phyloP scores from a whole-genome alignment of 352 stramenopile genomes.

The Phytophthora megakarya region DNA sequence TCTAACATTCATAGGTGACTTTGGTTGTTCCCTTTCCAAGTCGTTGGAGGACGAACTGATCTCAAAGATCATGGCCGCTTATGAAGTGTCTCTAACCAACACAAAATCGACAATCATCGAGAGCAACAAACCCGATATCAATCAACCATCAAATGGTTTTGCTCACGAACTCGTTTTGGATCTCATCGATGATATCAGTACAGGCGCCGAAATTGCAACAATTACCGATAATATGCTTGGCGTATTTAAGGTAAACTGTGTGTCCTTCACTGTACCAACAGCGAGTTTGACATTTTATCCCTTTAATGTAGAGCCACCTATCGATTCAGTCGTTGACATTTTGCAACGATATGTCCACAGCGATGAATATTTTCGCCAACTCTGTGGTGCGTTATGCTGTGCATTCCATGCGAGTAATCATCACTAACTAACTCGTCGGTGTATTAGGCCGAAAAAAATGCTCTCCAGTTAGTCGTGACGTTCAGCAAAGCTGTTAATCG shows the following conservation, averaged over 20 bases:
- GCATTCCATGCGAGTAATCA: not conserved
- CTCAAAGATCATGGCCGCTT: constrained; percentile 71
- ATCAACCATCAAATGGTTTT: constrained; percentile 37
- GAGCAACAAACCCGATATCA: not conserved
- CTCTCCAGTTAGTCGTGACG: constrained; percentile 75
- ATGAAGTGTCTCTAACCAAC: constrained; percentile 51
- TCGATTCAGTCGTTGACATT: constrained; percentile 77
- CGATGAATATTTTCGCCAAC: constrained; percentile 43
- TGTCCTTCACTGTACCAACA: not conserved
- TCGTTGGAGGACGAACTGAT: constrained; percentile 73
- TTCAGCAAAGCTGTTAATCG: constrained; percentile 76
- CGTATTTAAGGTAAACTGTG: constrained; percentile 69
- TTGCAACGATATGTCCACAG: constrained; percentile 52
- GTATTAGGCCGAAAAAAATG: constrained; percentile 66
- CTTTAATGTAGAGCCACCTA: constrained; percentile 54
- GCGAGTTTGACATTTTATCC: not conserved
- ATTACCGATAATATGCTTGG: constrained; percentile 68
- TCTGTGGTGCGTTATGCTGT: constrained; percentile 33
- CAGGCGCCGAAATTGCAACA: constrained; percentile 71
- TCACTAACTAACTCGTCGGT: not conserved
- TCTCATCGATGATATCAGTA: constrained; percentile 65
- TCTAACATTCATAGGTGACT: constrained; percentile 82
- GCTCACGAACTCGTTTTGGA: constrained; percentile 48
- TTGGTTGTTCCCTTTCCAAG: constrained; percentile 66
- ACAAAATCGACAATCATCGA: constrained; percentile 7